Conservation (phyloP, 495 filamentous ascomycete genomes). For the Tuber melanosporum region DNA sequence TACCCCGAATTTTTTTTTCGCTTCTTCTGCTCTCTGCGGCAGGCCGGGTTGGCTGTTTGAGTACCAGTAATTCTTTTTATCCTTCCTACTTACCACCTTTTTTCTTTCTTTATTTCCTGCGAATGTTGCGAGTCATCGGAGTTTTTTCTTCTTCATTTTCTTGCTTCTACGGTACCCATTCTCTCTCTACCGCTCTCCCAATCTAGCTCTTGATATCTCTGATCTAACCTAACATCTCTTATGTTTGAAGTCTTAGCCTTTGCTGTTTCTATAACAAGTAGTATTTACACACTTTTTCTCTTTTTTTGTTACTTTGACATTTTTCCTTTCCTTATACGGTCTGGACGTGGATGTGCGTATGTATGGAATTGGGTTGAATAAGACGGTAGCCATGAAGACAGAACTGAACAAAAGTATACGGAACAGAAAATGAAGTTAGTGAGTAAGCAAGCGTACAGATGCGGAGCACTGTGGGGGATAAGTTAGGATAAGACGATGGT, state of each 20-base stretch:
- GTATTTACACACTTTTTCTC: not conserved
- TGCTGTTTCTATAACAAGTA: not conserved
- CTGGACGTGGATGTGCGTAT: not conserved
- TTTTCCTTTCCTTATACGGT: not conserved
- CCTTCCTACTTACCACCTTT: not conserved
- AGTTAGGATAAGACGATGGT: not conserved
- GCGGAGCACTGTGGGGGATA: not conserved
- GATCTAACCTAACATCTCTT: not conserved
- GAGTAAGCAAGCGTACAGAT: not conserved
- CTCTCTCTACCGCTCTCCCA: not conserved
- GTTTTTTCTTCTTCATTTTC: not conserved
- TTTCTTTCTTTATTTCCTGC: not conserved
- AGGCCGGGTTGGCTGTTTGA: not conserved
- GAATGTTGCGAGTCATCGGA: not conserved
- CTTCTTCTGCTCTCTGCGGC: not conserved
- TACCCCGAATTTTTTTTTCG: not conserved
- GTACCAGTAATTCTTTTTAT: not conserved
- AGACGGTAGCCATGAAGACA: not conserved
- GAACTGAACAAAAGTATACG: not conserved
- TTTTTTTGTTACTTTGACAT: not conserved
- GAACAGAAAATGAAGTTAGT: not conserved
- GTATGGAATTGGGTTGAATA: not conserved
- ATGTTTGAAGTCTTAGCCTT: not conserved
- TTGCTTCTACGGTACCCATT: not conserved
- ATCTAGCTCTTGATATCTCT: not conserved